Conservation (phyloP, 2,329 filamentous ascomycete species). For the Esteya vermicola region DNA sequence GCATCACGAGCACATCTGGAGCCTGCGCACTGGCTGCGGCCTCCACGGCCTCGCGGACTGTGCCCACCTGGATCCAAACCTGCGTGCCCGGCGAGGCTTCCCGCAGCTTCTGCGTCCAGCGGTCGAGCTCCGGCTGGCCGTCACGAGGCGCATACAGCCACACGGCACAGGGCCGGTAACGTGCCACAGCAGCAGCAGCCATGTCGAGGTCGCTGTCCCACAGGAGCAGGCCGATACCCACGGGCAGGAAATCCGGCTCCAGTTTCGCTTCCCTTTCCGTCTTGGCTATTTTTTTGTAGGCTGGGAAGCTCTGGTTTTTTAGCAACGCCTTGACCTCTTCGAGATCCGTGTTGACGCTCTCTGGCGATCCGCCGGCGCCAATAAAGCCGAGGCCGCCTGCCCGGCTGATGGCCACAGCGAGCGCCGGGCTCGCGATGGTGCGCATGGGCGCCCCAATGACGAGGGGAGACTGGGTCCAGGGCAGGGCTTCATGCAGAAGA, state of each 20-base stretch:
- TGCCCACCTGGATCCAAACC: slow-evolving; percentile 42
- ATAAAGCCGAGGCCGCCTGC: slow-evolving; percentile 25
- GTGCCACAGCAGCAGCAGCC: slow-evolving; percentile 32
- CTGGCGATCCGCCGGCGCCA: slow-evolving; percentile 5
- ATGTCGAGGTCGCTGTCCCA: slow-evolving; percentile 27
- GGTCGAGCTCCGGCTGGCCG: slow-evolving; percentile 18
- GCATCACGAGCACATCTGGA: slow-evolving; percentile 44
- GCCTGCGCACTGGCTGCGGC: slow-evolving; percentile 35
- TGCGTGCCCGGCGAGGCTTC: slow-evolving; percentile 23
- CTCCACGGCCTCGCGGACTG: slow-evolving; percentile 37
- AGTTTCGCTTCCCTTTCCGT: too few species aligned
- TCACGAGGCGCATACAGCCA: slow-evolving; percentile 53
- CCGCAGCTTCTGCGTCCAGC: slow-evolving; percentile 18
- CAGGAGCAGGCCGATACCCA: slow-evolving; percentile 50
- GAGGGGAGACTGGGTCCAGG: slow-evolving; percentile 20
- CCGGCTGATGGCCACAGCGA: slow-evolving; percentile 24
- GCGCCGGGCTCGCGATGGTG: slow-evolving; percentile 19
- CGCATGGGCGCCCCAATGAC: slow-evolving; percentile 28
- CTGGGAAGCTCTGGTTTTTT: slow-evolving; percentile 15
- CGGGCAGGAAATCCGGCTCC: slow-evolving; percentile 27
- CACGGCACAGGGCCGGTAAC: slow-evolving; percentile 41
- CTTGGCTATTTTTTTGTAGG: too few species aligned
- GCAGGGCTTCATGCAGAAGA: slow-evolving; percentile 15
- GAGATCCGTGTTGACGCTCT: slow-evolving; percentile 5
- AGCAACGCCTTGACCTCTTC: neutral